Evolutionary conservation across 2,329 filamentous ascomycete genomes (phyloP), one percentile per base, ranked within the genome.

Genomic region (Hypoxylon sp.): DNA sequence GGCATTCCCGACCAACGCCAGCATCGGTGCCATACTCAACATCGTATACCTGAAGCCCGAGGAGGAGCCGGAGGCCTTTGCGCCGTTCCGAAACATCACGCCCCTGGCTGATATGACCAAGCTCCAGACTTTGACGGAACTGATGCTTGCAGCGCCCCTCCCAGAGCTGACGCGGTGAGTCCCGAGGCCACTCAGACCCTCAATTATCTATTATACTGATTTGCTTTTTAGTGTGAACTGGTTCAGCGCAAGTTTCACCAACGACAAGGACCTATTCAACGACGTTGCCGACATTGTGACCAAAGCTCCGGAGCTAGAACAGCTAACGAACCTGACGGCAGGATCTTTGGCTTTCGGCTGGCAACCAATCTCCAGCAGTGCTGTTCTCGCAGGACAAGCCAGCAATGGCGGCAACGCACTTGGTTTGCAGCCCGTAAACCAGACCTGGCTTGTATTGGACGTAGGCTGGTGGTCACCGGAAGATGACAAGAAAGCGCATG

Each of bases 291-390:
- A 71, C 25, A 72, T 76, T 53, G 57, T 78, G 37, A 72, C 68
- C 14, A 69, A 73, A 13, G 70, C 75, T 11, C 72, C 75, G 10
- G 74, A 77, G 60, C 42, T 79, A 20, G 65, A 71, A 6, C 37
- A 68, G 37, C 70, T 78, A 37, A 57, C 66, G 61, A 71, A 69
- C 42, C 61, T 77, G 22, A 73, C 70, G 33, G 72, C 72, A 31
- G 77, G 74, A 42, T 76, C 75, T 31, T 58, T 79, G 25, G 77
- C 74, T 25, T 74, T 79, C 37, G 75, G 74, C 48, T 73, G 73
- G 67, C 77, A 79, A 57, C 77, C 77, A 3, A 78, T 79, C 57
- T 76, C 75, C 6, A 69, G 69, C n/a, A 78, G 67, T 60, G 72
- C 71, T 14, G 70, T 77, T 7, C 60, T 66, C 20, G 76, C 75